A percentile compares a stretch with the other conserved stretches of the same genome.
phyloP scores from a whole-genome alignment of 768 basidiomycete species.

The Tulasnella sp. region DNA sequence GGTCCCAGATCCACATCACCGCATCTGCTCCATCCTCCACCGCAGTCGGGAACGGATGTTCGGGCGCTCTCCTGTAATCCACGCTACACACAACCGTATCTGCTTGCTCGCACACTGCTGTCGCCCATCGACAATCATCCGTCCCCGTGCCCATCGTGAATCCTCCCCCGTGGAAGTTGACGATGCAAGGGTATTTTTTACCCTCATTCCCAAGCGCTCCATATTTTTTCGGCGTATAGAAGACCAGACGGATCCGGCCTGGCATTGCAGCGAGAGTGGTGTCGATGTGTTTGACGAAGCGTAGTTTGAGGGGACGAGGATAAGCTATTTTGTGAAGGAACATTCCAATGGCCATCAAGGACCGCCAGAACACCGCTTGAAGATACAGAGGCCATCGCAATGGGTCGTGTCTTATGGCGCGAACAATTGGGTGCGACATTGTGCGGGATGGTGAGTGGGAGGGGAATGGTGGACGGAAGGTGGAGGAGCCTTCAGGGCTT shows the following conservation, averaged over 20 bases:
- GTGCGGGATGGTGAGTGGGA: background rate
- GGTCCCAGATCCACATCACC: slow-evolving; percentile 20
- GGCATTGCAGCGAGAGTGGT: slow-evolving; percentile 3
- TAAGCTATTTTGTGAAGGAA: slow-evolving; percentile 2
- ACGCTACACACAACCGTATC: slow-evolving; percentile 24
- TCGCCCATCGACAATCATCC: slow-evolving; percentile 25
- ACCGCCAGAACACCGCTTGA: slow-evolving; percentile 15
- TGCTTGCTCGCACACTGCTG: slow-evolving; percentile 17
- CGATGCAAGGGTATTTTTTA: slow-evolving; percentile 13
- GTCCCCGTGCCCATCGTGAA: slow-evolving; percentile 11
- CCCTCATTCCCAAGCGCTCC: background rate
- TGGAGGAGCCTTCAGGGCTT: background rate
- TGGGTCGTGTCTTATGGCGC: background rate
- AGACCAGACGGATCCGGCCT: slow-evolving; percentile 13
- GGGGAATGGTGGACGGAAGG: background rate
- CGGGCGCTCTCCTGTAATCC: slow-evolving; percentile 26
- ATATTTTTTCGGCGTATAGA: slow-evolving; percentile 16
- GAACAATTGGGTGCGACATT: background rate
- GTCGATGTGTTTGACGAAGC: slow-evolving; percentile 8
- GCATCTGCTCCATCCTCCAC: slow-evolving; percentile 27
- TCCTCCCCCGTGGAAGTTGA: slow-evolving; percentile 19
- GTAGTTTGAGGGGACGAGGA: background rate
- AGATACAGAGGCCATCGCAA: background rate
- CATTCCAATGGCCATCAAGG: slow-evolving; percentile 20
- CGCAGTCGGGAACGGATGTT: slow-evolving; percentile 26